Evolutionary conservation across 2,329 filamentous ascomycete species (phyloP).

Genomic region (Bimuria novae-zelandiae): DNA sequence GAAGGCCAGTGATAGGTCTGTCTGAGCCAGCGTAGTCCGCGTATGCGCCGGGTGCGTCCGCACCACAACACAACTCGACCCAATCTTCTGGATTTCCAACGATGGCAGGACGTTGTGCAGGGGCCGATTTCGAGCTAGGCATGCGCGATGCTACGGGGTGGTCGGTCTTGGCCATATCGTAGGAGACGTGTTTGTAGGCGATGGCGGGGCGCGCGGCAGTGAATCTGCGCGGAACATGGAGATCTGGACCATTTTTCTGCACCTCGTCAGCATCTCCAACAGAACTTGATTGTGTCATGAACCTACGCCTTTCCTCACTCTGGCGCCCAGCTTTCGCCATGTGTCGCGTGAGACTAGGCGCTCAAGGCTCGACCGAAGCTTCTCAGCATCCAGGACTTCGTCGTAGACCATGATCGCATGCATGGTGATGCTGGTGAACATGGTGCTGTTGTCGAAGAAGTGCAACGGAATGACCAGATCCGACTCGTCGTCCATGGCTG

Average conservation of each 20-base stretch:
- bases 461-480: conserved; percentile 3
- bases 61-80: not conserved
- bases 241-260: not conserved
- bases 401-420: conserved; percentile 3
- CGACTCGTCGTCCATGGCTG: not conserved
- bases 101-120: not conserved
- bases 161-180: not conserved
- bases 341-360: not conserved
- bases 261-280: not conserved
- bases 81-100: not conserved
- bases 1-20: not conserved
- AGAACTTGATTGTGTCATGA: not conserved
- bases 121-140: not conserved
- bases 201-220: not conserved
- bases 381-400: not conserved
- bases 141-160: not conserved
- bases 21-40: not conserved
- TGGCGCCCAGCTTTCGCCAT: conserved; percentile 2
- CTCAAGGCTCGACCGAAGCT: not conserved
- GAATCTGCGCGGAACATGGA: not conserved
- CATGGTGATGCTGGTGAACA: not conserved
- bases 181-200: not conserved
- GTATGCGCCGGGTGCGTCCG: not conserved
- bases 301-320: not conserved
- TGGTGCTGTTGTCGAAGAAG: not conserved